phyloP scores from a whole-genome alignment of 164 flowering plant genomes.

The Kingdonia uniflora region DNA sequence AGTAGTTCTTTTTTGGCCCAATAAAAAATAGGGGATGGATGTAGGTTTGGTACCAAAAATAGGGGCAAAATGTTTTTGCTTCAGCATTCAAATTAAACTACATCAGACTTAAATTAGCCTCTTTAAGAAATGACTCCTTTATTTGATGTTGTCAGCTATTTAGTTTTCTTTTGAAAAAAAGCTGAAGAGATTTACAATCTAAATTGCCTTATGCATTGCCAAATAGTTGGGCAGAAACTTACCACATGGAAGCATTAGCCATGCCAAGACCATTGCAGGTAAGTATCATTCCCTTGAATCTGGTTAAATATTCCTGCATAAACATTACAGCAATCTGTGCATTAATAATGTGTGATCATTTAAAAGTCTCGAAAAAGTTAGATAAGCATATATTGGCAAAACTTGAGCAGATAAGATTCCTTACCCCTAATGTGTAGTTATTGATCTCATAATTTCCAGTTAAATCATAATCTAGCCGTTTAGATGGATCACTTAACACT shows the following conservation, averaged over 20 bases:
- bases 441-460: conserved; percentile 70
- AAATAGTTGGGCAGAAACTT: conserved; percentile 8
- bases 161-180: no score
- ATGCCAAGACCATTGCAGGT: conserved; percentile 91
- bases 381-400: neutral
- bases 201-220: no score
- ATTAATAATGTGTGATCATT: neutral
- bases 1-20: no score
- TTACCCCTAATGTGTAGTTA: conserved; percentile 62
- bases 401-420: conserved; percentile 8
- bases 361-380: neutral
- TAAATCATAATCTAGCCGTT: conserved; percentile 66
- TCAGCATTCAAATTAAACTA: no score
- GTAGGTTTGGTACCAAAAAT: no score
- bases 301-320: conserved; percentile 58
- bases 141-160: no score
- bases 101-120: no score
- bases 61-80: no score
- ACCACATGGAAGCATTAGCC: conserved; percentile 51
- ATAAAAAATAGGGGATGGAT: no score
- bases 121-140: no score
- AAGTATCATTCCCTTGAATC: conserved; percentile 88
- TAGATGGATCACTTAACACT: conserved; percentile 76
- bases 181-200: no score
- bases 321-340: neutral